Evolutionary conservation across 306 rosid species (phyloP), one percentile per base, ranked within the genome.

Genomic region (Psophocarpus tetragonolobus): DNA sequence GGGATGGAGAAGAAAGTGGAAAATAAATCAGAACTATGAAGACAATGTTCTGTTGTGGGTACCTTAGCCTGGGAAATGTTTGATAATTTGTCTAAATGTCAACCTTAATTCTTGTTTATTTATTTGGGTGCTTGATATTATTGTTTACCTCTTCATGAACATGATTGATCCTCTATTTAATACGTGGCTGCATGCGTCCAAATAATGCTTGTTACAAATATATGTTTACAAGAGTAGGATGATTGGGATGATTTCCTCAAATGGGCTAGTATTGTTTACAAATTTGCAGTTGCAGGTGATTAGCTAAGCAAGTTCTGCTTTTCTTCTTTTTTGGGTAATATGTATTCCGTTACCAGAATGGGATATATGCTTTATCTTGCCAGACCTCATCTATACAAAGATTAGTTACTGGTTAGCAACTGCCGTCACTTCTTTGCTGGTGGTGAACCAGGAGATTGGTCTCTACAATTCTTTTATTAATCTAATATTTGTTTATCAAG

Each of bases 391-490:
- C 29, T 63, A 7, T 51, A 53, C 50, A 29, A 17, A 50, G 32
- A 73, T 62, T 61, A 64, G 38, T 75, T 38, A 57, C 76, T 38
- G 23, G 38, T 54, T 39, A 48, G 76, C 68, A 48, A 10, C 36
- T 39, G 61, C 38, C 20, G 76, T 71, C 14, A 50, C 18, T 69
- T 48, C 54, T 20, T 8, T 23, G 44, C 27, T 21, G 62, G 41
- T 15, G 38, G 14, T 62, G 45, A 48, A 60, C 12, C 58, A 14
- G 51, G 41, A 18, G 8, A 38, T 35, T 5, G 70, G 36, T 44
- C 76, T 20, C 41, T n/a, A 41, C 15, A 53, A 51, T 60, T 77
- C 29, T 47, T 47, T 14, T 72, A 63, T 41, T 51, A 29, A 69
- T 60, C 21, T 39, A 8, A 32, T 32, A 4, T 62, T 29, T 33